phyloP scores from a whole-genome alignment of 352 stramenopile species.

The Pythium chondricola region DNA sequence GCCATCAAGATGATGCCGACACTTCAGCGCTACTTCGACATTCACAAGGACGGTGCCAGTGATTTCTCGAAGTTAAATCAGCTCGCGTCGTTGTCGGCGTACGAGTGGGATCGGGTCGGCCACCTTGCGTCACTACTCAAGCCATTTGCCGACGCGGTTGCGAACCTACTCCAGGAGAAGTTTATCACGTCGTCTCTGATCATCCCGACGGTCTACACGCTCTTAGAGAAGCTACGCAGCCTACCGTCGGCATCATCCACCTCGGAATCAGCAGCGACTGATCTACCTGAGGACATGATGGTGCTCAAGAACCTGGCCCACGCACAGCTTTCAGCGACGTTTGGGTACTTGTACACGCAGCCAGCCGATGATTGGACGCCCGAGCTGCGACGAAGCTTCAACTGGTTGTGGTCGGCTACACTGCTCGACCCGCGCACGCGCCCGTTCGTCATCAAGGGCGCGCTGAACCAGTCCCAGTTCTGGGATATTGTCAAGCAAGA shows the following conservation, averaged over 20 bases:
- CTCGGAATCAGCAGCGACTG: background rate
- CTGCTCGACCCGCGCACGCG: conserved; percentile 69
- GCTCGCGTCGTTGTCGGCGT: conserved; percentile 49
- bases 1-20: conserved; percentile 46
- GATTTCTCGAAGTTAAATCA: conserved; percentile 72
- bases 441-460: conserved; percentile 69
- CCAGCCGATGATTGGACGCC: conserved; percentile 34
- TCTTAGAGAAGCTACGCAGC: conserved; percentile 57
- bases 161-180: conserved; percentile 50
- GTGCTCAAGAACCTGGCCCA: conserved; percentile 49
- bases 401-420: conserved; percentile 60
- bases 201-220: conserved; percentile 59
- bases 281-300: conserved; percentile 61
- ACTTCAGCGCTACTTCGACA: conserved; percentile 54
- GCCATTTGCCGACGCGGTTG: conserved; percentile 53
- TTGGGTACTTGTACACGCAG: conserved; percentile 50
- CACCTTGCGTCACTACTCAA: conserved; percentile 60
- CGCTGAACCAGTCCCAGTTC: conserved; percentile 44
- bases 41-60: conserved; percentile 46
- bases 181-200: conserved; percentile 62
- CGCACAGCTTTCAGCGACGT: conserved; percentile 40
- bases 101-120: conserved; percentile 61
- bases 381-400: conserved; percentile 50
- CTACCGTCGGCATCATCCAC: background rate
- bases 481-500: conserved; percentile 69